A percentile compares a stretch with the other conserved stretches of the same genome.
Evolutionary conservation across 495 filamentous ascomycete species (phyloP).

Genomic region (Xylaria grammica): DNA sequence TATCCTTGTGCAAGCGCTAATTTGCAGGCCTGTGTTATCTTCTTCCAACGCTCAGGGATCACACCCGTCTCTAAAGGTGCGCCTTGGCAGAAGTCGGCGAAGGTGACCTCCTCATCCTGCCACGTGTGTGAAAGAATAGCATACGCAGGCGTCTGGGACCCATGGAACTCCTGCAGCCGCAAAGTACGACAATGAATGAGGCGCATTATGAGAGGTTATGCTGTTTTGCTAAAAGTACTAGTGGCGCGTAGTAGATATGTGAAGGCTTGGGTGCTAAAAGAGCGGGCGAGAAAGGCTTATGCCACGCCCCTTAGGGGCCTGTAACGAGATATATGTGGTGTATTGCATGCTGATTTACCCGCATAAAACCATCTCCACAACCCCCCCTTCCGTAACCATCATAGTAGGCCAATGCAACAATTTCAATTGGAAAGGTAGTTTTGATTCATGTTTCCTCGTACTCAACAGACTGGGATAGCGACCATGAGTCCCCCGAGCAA

Average conservation of each 20-base stretch:
- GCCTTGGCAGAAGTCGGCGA: not conserved
- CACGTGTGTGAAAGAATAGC: constrained; percentile 8
- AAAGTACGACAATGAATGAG: not conserved
- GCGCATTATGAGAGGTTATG: not conserved
- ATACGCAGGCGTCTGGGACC: not conserved
- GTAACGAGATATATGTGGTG: no score
- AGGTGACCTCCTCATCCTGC: constrained; percentile 2
- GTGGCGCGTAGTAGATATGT: not conserved
- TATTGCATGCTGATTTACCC: no score
- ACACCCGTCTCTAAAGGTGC: not conserved
- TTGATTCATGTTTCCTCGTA: no score
- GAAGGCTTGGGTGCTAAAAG: no score
- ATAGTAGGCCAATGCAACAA: no score
- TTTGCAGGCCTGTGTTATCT: constrained; percentile 1
- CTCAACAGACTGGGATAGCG: no score
- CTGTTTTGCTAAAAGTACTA: not conserved
- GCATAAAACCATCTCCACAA: no score
- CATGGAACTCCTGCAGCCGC: not conserved
- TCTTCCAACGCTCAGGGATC: not conserved
- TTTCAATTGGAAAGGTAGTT: no score
- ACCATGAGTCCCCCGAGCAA: no score
- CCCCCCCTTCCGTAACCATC: no score
- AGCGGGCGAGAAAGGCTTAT: no score
- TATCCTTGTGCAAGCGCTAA: not conserved
- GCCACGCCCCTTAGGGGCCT: no score